Base-by-base conservation (phyloP, 2,329 filamentous ascomycete genomes). In the Onygena corvina region DNA sequence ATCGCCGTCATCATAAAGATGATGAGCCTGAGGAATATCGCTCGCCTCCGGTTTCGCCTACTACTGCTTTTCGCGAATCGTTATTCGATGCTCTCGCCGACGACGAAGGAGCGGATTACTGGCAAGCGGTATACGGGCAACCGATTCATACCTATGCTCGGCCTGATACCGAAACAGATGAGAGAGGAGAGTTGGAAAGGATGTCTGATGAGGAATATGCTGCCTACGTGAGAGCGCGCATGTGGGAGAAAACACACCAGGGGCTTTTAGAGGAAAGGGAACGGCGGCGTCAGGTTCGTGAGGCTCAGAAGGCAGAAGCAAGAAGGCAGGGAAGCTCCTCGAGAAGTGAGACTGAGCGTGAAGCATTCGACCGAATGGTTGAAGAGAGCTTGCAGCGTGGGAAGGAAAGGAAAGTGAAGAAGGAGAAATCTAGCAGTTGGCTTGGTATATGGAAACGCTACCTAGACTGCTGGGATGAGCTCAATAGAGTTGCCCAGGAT, bases 31-130 rank as follows among this genome's bases (percentile, higher is more conserved):
- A 23, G 40, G 40, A 45, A 20, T 42, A 54, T 6, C 31, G 44
- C 21, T 45, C 49, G 8, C 52, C 56, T n/a, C 49, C 55, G 0
- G 70, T 85, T 12, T 78, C 84, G 57, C 75, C 86, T 0, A 81
- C 87, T 34, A 72, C 76, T 0, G 87, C 90, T 0, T 98, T 98
- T 64, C 82, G 86, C 25, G 86, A 94, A 65, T 94, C 88, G 0
- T 80, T 98, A 3, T 96, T 96, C 68, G 92, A 98, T 65, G 92
- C 92, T 27, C 83, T 98, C 67, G 90, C 88, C 31, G 92, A 98
- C 66, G 90, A 96, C 62, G 92, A 98, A 68, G 92, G 90, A 42
- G 92, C 92, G 1, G 78, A 81, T 5, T 98, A 92, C 70, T 98
- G 92, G 92, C 84, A 95, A 64, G 79, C 80, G 12, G 86, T 98